Conservation (phyloP, 1,284 basidiomycete species). For the Papiliotrema nemorosa region DNA sequence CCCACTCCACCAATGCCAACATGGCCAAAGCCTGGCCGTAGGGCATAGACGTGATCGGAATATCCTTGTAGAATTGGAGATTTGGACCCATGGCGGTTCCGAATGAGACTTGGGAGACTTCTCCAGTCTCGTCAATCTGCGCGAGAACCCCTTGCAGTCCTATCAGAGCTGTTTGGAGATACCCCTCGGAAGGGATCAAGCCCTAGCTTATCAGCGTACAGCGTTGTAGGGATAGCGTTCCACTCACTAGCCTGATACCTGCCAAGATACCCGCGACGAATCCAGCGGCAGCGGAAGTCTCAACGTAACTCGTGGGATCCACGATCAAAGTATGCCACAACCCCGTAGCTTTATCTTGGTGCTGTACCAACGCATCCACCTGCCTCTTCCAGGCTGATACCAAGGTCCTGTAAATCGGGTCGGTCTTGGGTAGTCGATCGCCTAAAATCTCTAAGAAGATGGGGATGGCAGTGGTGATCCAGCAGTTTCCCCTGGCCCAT, state of each 20-base stretch:
- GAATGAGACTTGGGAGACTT: conserved; percentile 59
- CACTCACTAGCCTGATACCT: conserved; percentile 52
- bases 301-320: conserved; percentile 59
- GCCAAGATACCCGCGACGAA: conserved; percentile 62
- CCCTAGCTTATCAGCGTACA: conserved; percentile 13
- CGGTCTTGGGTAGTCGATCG: conserved; percentile 45
- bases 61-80: conserved; percentile 58
- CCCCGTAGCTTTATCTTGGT: conserved; percentile 56
- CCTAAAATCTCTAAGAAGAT: conserved; percentile 59
- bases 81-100: conserved; percentile 60
- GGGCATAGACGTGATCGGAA: conserved; percentile 62
- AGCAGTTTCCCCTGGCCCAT: conserved; percentile 66
- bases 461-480: conserved; percentile 62
- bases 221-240: no score
- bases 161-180: conserved; percentile 52
- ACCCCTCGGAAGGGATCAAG: conserved; percentile 50
- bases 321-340: conserved; percentile 64
- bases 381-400: conserved; percentile 55
- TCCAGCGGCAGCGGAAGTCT: conserved; percentile 60
- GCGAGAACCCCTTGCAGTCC: conserved; percentile 58
- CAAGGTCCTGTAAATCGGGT: conserved; percentile 55
- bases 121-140: conserved; percentile 57
- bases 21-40: conserved; percentile 62
- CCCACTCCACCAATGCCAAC: conserved; percentile 47
- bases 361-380: conserved; percentile 56